Conservation (phyloP, 306 rosid species). For the Styphnolobium japonicum region DNA sequence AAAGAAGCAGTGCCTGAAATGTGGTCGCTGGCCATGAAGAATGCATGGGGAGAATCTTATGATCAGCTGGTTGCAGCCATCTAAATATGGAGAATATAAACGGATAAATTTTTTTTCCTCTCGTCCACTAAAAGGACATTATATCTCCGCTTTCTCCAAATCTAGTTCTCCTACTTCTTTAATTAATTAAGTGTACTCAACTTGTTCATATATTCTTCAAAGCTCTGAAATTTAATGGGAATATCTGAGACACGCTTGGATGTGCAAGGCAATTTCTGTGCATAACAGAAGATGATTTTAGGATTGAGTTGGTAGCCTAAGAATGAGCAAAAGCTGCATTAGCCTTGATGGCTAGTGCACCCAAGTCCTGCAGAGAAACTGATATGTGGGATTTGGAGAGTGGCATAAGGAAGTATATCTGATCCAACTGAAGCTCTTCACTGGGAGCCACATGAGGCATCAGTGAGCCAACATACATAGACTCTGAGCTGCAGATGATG, state of each 20-base stretch:
- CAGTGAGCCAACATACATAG: constrained; percentile 29
- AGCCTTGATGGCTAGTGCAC: constrained; percentile 47
- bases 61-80: constrained; percentile 74
- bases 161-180: neutral
- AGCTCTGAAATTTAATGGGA: neutral
- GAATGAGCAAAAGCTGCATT: constrained; percentile 36
- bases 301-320: neutral
- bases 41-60: constrained; percentile 85
- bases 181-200: neutral
- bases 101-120: neutral
- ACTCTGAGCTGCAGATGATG: constrained; percentile 45
- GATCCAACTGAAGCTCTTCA: constrained; percentile 43
- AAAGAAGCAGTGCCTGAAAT: constrained; percentile 73
- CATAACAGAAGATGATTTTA: neutral
- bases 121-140: neutral
- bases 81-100: neutral
- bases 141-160: neutral
- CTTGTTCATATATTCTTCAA: neutral
- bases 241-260: neutral
- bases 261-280: neutral
- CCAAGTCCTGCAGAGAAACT: constrained; percentile 37
- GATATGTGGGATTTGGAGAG: constrained; percentile 23
- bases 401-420: constrained; percentile 47
- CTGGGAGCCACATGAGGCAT: constrained; percentile 20
- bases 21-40: constrained; percentile 75